phyloP scores from a whole-genome alignment of 257 asterid species.

The Asclepias syriaca region DNA sequence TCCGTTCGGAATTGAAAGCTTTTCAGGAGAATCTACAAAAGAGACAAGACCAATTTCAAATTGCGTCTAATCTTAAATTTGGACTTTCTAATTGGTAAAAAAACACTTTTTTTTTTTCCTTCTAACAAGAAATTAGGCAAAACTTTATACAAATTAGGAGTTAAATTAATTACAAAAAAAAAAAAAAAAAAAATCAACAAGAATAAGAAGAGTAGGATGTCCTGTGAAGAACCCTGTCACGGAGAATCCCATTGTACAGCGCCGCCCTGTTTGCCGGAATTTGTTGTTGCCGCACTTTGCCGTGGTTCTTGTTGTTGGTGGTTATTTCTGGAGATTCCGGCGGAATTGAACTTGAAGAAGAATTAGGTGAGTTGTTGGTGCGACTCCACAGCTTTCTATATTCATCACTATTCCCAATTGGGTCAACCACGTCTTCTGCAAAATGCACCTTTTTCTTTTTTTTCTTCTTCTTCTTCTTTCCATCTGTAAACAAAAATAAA shows the following conservation, averaged over 20 bases:
- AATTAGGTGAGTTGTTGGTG: not conserved
- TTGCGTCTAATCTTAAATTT: not conserved
- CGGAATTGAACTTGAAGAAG: constrained; percentile 10
- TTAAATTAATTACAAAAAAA: too few relatives aligned
- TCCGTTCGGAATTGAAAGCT: not conserved
- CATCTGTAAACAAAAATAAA: constrained; percentile 26
- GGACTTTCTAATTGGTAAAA: not conserved
- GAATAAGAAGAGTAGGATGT: constrained; percentile 44
- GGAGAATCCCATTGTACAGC: constrained; percentile 64
- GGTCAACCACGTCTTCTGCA: constrained; percentile 89
- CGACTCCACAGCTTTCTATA: constrained; percentile 43
- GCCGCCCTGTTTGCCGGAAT: constrained; percentile 74
- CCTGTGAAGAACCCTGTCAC: constrained; percentile 52
- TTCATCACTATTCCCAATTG: constrained; percentile 64
- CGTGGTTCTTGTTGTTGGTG: constrained; percentile 18
- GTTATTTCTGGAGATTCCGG: not conserved
- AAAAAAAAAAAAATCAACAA: not conserved
- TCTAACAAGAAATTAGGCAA: not conserved
- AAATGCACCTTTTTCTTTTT: constrained; percentile 75
- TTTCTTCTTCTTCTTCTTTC: constrained; percentile 44
- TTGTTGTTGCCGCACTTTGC: constrained; percentile 20
- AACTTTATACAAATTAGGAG: constrained; percentile 16
- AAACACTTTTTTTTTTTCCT: not conserved
- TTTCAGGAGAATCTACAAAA: constrained; percentile 4
- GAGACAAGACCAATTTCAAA: not conserved